A percentile compares a stretch with the other conserved stretches of the same genome.
These are phyloP conservation scores for Pugionium cornutum DNA, from an alignment of 345 rosid species.

Conservation along the genomic window DNA sequence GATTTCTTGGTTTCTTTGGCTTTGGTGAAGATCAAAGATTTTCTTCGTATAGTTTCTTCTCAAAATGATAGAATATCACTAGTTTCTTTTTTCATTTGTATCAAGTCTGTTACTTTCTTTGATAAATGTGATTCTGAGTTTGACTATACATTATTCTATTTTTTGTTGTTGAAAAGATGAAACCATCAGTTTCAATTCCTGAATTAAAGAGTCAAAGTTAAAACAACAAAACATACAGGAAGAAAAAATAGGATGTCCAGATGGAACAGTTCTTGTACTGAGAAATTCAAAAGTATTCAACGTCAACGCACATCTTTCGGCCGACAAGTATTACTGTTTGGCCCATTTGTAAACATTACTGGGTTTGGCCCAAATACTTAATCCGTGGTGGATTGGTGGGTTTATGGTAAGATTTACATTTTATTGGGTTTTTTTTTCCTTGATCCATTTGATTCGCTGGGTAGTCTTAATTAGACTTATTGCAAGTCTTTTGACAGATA, in stretches of 20 bases:
- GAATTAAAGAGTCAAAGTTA: neutral
- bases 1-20: too few species aligned
- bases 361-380: too few species aligned
- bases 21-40: too few species aligned
- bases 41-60: too few species aligned
- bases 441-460: neutral
- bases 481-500: neutral
- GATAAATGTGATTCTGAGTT: neutral
- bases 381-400: neutral
- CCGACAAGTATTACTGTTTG: neutral
- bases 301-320: neutral
- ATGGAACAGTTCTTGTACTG: conserved; percentile 9
- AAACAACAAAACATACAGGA: neutral
- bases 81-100: too few species aligned
- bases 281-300: conserved; percentile 8
- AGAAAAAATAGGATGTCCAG: conserved; percentile 1
- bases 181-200: neutral
- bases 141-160: neutral
- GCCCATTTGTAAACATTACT: conserved; percentile 10
- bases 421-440: neutral
- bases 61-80: too few species aligned
- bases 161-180: neutral
- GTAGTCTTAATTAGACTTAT: neutral
- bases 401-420: neutral
- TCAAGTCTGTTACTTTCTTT: neutral